Percentiles rank a stretch among this genome's conserved stretches.
phyloP scores from a whole-genome alignment of 1,284 basidiomycete genomes.

The Hymenochaete sp. region DNA sequence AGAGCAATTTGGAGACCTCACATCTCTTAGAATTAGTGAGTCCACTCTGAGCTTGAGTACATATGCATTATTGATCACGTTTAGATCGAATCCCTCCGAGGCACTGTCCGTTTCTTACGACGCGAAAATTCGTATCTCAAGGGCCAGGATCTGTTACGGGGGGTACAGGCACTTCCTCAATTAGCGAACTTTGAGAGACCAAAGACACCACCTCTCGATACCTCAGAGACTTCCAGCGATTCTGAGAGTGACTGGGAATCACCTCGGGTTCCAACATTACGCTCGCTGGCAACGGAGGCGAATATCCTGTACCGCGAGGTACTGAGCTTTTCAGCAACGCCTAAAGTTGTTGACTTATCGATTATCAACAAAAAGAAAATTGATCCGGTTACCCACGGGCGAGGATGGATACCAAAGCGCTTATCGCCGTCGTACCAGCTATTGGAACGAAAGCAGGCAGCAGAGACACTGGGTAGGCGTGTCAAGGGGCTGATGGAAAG shows the following conservation, averaged over 20 bases:
- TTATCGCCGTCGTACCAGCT: conserved; percentile 74
- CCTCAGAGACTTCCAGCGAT: conserved; percentile 58
- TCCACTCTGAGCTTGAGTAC: conserved; percentile 1
- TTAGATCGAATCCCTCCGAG: conserved; percentile 83
- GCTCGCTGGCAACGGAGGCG: conserved; percentile 67
- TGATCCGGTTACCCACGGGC: conserved; percentile 31
- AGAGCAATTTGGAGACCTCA: conserved; percentile 76
- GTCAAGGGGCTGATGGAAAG: conserved; percentile 64
- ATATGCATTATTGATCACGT: conserved; percentile 5
- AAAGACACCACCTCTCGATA: conserved; percentile 52
- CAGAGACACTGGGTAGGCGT: conserved; percentile 56
- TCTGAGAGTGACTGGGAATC: conserved; percentile 42
- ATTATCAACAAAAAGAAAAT: conserved; percentile 42
- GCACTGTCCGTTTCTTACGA: conserved; percentile 82
- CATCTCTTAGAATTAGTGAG: conserved; percentile 77
- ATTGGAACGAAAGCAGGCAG: conserved; percentile 65
- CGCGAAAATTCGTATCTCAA: conserved; percentile 90
- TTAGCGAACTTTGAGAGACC: conserved; percentile 43
- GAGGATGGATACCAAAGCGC: conserved; percentile 65
- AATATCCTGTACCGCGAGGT: conserved; percentile 79
- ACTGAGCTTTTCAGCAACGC: conserved; percentile 69
- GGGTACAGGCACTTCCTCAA: conserved; percentile 66
- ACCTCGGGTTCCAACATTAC: conserved; percentile 40
- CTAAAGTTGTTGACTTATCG: conserved; percentile 77
- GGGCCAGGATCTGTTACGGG: conserved; percentile 77